Evolutionary conservation across 805 yeast genomes (phyloP).

Genomic region (Candida jianshihensis): DNA sequence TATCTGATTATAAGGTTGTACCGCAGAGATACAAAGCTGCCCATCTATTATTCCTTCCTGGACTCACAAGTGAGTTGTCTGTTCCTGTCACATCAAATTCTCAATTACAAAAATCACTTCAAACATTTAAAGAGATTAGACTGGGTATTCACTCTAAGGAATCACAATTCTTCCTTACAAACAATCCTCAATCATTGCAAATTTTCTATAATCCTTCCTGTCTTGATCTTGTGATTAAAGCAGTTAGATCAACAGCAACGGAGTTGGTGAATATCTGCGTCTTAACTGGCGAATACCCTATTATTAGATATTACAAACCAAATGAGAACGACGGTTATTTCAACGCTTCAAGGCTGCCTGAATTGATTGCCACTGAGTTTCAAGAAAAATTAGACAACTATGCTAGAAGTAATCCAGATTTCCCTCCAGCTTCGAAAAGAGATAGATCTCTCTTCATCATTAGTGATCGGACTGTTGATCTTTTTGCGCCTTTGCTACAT

Average conservation of each 20-base stretch:
- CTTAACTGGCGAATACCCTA: constrained; percentile 82
- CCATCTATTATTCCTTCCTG: constrained; percentile 68
- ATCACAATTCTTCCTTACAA: constrained; percentile 63
- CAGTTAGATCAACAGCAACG: constrained; percentile 52
- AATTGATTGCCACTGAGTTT: constrained; percentile 63
- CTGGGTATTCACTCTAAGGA: constrained; percentile 62
- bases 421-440: constrained; percentile 50
- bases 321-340: constrained; percentile 39
- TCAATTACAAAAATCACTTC: constrained; percentile 22
- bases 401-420: constrained; percentile 59
- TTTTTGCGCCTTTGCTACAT: constrained; percentile 77
- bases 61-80: constrained; percentile 30
- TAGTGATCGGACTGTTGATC: constrained; percentile 78
- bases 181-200: constrained; percentile 56
- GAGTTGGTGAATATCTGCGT: constrained; percentile 68
- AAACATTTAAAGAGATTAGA: constrained; percentile 34
- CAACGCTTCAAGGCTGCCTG: constrained; percentile 55
- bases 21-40: constrained; percentile 73
- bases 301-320: constrained; percentile 64
- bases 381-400: constrained; percentile 70
- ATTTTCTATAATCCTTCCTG: constrained; percentile 65
- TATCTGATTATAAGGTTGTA: constrained; percentile 59
- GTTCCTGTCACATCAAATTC: constrained; percentile 22
- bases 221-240: constrained; percentile 49
- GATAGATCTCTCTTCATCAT: constrained; percentile 71